Base-by-base conservation (phyloP, 768 basidiomycete genomes). In the Wakefieldia striispora region DNA sequence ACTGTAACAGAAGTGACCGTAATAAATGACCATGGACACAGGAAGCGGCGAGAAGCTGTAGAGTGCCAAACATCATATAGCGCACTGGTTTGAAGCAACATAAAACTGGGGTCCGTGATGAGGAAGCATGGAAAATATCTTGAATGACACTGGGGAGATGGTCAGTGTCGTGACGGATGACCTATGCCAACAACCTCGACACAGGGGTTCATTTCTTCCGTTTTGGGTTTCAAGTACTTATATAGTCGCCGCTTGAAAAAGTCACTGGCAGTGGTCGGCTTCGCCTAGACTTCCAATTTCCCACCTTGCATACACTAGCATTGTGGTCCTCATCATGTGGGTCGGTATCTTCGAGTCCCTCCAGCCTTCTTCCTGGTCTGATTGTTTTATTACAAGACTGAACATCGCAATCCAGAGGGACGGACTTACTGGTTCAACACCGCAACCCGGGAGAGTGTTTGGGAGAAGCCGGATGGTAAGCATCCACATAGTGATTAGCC, bases 351-450 rank as follows among this genome's bases (percentile, higher is more conserved):
- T 38, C 6, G 21, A 26, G n/a, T 4, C 6, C 16, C 35, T 45
- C 24, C 29, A 8, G 36, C 3, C 9, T 49, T 16, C 4, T 9
- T 33, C 40, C 21, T 27, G 31, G 17, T 6, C 46, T 50, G 26
- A 61, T 54, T 8, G 40, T 9, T 52, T 8, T 24, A 39, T 31
- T 38, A 31, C 1, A 55, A 95, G 93, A 93, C 91, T 3, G 94
- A 95, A 64, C 91, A 97, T 71, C 84, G 89, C 29, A 95, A 95
- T 70, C 85, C 91, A 2, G 95, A 97, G 64, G 94, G 94, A n/a
- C 78, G 93, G n/a, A 92, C 91, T 0, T 98, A 98, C 63, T 98
- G 95, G 95, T 94, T 93, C 71, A 94, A 97, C 65, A 84, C 91
- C 0, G 78, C 75, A 10, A 90, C 88, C 4, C 83, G 86, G 60